A percentile compares a stretch with the other conserved stretches of the same genome.
These are phyloP conservation scores for Termitomyces titanicus DNA, from an alignment of 768 basidiomycete genomes.

Conservation along the genomic window DNA sequence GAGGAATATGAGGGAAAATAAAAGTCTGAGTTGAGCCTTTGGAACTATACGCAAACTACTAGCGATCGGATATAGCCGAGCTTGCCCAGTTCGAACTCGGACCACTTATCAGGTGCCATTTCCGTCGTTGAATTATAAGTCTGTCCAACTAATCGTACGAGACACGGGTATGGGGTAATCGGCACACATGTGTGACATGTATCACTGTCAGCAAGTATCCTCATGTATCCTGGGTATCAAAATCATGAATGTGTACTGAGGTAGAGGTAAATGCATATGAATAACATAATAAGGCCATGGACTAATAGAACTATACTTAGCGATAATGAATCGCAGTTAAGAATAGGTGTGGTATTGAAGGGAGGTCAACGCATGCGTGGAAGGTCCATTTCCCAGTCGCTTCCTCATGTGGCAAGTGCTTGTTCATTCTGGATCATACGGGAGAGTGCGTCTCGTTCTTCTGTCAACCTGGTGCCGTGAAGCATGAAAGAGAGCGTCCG, in stretches of 20 bases:
- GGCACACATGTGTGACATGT: constrained; percentile 8
- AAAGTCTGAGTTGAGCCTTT: constrained; percentile 18
- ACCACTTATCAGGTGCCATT: constrained; percentile 7
- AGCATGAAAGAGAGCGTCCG: constrained; percentile 19
- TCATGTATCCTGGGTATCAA: constrained; percentile 12
- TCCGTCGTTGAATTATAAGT: background rate
- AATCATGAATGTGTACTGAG: constrained; percentile 1
- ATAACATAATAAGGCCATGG: constrained; percentile 2
- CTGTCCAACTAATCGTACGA: background rate
- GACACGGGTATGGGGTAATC: constrained; percentile 6
- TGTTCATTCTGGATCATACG: constrained; percentile 23
- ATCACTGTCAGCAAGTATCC: no score
- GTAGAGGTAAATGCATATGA: constrained; percentile 1
- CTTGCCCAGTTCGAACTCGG: background rate
- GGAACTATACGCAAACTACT: constrained; percentile 9
- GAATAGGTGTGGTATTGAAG: background rate
- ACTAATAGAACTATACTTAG: background rate
- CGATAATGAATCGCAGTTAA: constrained; percentile 2
- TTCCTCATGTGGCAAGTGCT: constrained; percentile 16
- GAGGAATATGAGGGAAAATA: constrained; percentile 15
- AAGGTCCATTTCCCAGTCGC: background rate
- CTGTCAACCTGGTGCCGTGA: constrained; percentile 55
- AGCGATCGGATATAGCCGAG: constrained; percentile 33
- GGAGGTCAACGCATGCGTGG: background rate
- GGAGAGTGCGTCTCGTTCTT: constrained; percentile 52